Conservation (phyloP, 1,139 yeast genomes). For the Suhomyces atakaporum region DNA sequence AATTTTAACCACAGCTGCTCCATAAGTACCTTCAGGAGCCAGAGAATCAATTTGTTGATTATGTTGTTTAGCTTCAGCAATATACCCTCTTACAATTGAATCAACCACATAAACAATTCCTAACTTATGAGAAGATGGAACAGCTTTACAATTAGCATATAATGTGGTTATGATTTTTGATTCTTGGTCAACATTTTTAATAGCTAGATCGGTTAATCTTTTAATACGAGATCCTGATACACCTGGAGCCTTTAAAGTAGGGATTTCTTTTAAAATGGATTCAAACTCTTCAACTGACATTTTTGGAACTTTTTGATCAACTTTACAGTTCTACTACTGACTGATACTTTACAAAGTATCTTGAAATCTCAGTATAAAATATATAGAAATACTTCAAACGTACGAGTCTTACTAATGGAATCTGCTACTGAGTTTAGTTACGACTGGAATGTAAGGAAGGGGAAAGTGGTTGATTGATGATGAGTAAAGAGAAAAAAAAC, state of each 20-base stretch:
- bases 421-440: slow-evolving; percentile 5
- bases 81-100: slow-evolving; percentile 83
- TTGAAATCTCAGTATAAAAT: slow-evolving; percentile 9
- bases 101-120: slow-evolving; percentile 92
- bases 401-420: slow-evolving; percentile 6
- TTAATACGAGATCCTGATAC: slow-evolving; percentile 95
- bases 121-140: slow-evolving; percentile 80
- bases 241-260: slow-evolving; percentile 82
- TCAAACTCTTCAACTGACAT: slow-evolving; percentile 65
- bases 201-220: slow-evolving; percentile 76
- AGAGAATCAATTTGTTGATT: slow-evolving; percentile 46
- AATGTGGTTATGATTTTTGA: slow-evolving; percentile 60
- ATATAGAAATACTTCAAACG: slow-evolving; percentile 9
- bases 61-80: slow-evolving; percentile 67
- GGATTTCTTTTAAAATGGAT: slow-evolving; percentile 68
- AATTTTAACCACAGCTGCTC: slow-evolving; percentile 67
- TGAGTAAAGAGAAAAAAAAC: neutral
- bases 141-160: slow-evolving; percentile 68
- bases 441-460: slow-evolving; percentile 1
- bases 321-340: slow-evolving; percentile 5
- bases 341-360: slow-evolving; percentile 7
- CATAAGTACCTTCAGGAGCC: slow-evolving; percentile 72
- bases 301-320: slow-evolving; percentile 2
- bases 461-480: neutral
- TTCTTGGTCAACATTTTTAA: slow-evolving; percentile 64